A percentile compares a stretch with the other conserved stretches of the same genome.
Conservation (phyloP, 202 grass and related monocot genomes). For the Carex arenaria region DNA sequence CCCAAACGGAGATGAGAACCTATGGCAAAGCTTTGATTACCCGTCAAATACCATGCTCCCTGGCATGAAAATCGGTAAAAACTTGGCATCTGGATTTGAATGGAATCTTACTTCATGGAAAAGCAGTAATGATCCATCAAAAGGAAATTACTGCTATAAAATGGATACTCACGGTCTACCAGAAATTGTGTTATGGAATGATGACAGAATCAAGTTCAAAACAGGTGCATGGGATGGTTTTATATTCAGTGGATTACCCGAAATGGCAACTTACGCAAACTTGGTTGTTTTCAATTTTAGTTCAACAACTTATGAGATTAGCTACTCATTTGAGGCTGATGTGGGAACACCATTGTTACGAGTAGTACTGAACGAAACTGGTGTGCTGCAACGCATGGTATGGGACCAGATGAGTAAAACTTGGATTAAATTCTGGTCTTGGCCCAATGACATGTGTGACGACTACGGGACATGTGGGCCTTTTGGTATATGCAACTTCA, state of each 20-base stretch:
- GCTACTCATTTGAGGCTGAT: not conserved
- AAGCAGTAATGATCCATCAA: constrained; percentile 13
- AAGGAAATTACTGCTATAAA: constrained; percentile 19
- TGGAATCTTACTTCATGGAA: constrained; percentile 23
- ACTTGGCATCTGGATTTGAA: not conserved
- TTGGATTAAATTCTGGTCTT: not conserved
- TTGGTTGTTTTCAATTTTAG: not conserved
- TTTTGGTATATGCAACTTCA: constrained; percentile 16
- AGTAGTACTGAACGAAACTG: constrained; percentile 12
- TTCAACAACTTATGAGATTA: not conserved
- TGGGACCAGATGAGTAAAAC: not conserved
- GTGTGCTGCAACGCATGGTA: not conserved
- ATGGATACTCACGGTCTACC: constrained; percentile 10
- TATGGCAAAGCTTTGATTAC: constrained; percentile 34
- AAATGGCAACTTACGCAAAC: constrained; percentile 14
- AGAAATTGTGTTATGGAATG: constrained; percentile 6
- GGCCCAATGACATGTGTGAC: constrained; percentile 12
- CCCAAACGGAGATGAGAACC: not conserved
- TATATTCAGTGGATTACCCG: constrained; percentile 19
- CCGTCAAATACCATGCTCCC: constrained; percentile 27
- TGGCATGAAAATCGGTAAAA: constrained; percentile 24
- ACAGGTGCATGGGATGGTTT: constrained; percentile 26
- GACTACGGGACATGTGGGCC: constrained; percentile 5
- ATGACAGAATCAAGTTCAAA: not conserved
- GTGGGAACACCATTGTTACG: not conserved